A percentile compares a stretch with the other conserved stretches of the same genome.
phyloP scores from a whole-genome alignment of 768 basidiomycete genomes.

The Lentinus tigrinus region DNA sequence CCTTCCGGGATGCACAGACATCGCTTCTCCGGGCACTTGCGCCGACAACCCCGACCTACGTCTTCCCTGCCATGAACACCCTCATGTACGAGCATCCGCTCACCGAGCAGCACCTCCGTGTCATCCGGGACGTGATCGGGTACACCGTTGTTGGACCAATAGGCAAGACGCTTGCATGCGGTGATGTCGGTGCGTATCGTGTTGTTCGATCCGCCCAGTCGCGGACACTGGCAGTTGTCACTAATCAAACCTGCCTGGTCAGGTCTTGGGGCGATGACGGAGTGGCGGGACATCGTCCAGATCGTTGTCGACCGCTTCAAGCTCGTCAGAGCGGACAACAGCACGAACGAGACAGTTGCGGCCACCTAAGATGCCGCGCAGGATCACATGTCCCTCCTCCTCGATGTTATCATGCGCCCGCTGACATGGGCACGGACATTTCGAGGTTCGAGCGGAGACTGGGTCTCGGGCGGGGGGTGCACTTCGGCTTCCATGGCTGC shows the following conservation, averaged over 20 bases:
- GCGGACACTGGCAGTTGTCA: neutral
- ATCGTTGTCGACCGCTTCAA: slow-evolving; percentile 61
- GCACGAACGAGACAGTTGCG: neutral
- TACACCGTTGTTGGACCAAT: slow-evolving; percentile 88
- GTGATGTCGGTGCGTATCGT: slow-evolving; percentile 67
- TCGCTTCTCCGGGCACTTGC: slow-evolving; percentile 83
- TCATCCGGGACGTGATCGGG: slow-evolving; percentile 70
- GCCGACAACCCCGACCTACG: slow-evolving; percentile 80
- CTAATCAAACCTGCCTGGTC: neutral
- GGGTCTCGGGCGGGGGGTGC: neutral
- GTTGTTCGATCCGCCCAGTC: neutral
- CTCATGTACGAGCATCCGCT: slow-evolving; percentile 96
- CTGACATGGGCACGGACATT: neutral
- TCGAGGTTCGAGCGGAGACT: no score
- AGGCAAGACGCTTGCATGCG: slow-evolving; percentile 86
- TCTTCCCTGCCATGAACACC: slow-evolving; percentile 99
- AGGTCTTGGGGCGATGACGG: slow-evolving; percentile 95
- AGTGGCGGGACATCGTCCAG: slow-evolving; percentile 87
- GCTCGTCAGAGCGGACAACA: slow-evolving; percentile 10
- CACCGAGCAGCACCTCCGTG: slow-evolving; percentile 77
- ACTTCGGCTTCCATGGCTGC: neutral
- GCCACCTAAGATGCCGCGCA: neutral
- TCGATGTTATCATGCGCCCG: neutral
- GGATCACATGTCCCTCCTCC: neutral
- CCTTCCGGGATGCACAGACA: slow-evolving; percentile 41